Evolutionary conservation across 2,329 filamentous ascomycete genomes (phyloP).

Genomic region (Golovinomyces cichoracearum): DNA sequence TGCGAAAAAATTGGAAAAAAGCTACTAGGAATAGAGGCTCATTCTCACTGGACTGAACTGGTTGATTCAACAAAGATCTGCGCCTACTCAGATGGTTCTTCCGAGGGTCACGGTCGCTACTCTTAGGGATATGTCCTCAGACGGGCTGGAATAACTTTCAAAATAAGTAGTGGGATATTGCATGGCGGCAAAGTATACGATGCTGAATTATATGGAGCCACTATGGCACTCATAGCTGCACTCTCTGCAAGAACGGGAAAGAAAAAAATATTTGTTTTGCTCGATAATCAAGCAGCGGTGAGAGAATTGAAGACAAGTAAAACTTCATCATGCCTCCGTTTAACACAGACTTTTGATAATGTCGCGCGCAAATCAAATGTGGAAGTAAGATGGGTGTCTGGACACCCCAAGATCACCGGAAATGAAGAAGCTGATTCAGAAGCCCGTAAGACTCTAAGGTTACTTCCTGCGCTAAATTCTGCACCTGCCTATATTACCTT

Average conservation of each 20-base stretch:
- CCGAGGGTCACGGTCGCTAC: not conserved
- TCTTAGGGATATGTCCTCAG: not conserved
- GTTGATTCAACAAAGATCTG: not conserved
- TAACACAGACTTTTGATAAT: not conserved
- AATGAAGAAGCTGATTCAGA: not conserved
- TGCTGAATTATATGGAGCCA: not conserved
- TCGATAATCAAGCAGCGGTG: not conserved
- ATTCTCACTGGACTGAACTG: not conserved
- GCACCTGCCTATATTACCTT: not conserved
- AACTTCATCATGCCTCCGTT: not conserved
- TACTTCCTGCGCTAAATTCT: not conserved
- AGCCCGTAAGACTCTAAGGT: not conserved
- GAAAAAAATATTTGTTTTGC: not conserved
- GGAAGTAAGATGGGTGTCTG: not conserved
- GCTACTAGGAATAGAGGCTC: not conserved
- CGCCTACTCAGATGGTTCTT: not conserved
- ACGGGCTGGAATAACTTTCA: not conserved
- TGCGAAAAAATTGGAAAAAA: not conserved
- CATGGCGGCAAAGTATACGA: not conserved
- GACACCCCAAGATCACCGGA: not conserved
- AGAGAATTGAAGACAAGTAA: not conserved
- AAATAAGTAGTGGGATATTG: not conserved
- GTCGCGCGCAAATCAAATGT: not conserved
- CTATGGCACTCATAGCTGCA: not conserved
- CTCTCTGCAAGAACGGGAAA: not conserved